These are phyloP conservation scores for Botrytis paeoniae DNA, from an alignment of 2,329 filamentous ascomycete genomes.

Conservation along the genomic window DNA sequence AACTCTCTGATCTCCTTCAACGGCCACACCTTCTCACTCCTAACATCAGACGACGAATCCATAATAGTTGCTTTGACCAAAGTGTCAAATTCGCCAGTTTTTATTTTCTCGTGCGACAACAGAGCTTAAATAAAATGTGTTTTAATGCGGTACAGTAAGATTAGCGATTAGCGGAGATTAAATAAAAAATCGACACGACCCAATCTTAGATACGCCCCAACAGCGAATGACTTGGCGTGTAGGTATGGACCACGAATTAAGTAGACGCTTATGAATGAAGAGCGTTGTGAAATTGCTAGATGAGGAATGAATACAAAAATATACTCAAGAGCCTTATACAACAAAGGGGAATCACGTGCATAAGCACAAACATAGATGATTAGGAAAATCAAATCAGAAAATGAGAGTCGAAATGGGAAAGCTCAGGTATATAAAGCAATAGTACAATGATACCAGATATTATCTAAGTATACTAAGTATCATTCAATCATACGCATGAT, in stretches of 20 bases:
- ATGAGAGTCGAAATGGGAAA: not conserved
- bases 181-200: not conserved
- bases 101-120: conserved; percentile 1
- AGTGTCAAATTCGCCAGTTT: not conserved
- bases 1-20: conserved; percentile 15
- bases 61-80: conserved; percentile 11
- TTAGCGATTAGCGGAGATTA: conserved; percentile 11
- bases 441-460: not conserved
- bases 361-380: not conserved
- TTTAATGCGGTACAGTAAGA: not conserved
- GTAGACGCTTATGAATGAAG: not conserved
- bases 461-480: not conserved
- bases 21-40: conserved; percentile 7
- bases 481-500: not conserved
- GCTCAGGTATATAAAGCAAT: not conserved
- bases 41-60: conserved; percentile 5
- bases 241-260: not conserved
- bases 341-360: not conserved
- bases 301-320: not conserved
- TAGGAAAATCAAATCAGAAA: not conserved
- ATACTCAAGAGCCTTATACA: not conserved
- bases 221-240: conserved; percentile 2
- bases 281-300: not conserved
- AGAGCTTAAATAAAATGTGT: not conserved
- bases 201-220: conserved; percentile 3